A percentile compares a stretch with the other conserved stretches of the same genome.
Evolutionary conservation across 148 eudicot genomes (phyloP).

Genomic region (Tetragonia tetragonoides): DNA sequence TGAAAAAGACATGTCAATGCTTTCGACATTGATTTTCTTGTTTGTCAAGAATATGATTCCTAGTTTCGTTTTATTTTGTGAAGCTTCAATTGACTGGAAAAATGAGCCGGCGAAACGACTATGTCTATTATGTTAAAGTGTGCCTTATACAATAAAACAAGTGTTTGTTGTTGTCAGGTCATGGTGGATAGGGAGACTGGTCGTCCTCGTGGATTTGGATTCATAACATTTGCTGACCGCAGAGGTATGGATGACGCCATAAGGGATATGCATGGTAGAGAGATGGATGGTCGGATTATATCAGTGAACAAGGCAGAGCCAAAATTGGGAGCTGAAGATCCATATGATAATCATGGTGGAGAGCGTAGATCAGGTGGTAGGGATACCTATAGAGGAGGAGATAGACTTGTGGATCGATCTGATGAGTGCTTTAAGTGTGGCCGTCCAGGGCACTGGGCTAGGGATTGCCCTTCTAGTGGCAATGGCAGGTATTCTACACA

Average conservation of each 20-base stretch:
- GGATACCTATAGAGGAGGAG: slow-evolving; percentile 33
- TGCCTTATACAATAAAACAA: too few relatives aligned
- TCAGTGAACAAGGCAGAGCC: slow-evolving; percentile 64
- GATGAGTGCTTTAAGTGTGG: slow-evolving; percentile 65
- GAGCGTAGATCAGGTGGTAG: slow-evolving; percentile 34
- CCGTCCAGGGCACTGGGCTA: slow-evolving; percentile 50
- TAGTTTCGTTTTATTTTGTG: too few relatives aligned
- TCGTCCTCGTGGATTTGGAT: slow-evolving; percentile 61
- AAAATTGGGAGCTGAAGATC: slow-evolving; percentile 37
- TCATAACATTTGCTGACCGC: slow-evolving; percentile 50
- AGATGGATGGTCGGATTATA: slow-evolving; percentile 42
- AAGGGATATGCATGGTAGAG: slow-evolving; percentile 56
- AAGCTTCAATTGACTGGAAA: too few relatives aligned
- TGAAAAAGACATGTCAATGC: too few relatives aligned
- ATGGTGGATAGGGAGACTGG: slow-evolving; percentile 58
- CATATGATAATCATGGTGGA: slow-evolving; percentile 33
- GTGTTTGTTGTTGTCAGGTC: slow-evolving; percentile 26
- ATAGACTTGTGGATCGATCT: slow-evolving; percentile 27
- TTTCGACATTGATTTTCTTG: too few relatives aligned
- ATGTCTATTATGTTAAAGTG: too few relatives aligned
- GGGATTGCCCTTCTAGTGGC: slow-evolving; percentile 45
- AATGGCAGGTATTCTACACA: slow-evolving; percentile 30
- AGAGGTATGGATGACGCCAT: slow-evolving; percentile 51
- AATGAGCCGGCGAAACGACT: too few relatives aligned
- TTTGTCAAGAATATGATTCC: too few relatives aligned